A percentile compares a stretch with the other conserved stretches of the same genome.
Conservation (phyloP, 768 basidiomycete species). For the Pleurotus djamor region DNA sequence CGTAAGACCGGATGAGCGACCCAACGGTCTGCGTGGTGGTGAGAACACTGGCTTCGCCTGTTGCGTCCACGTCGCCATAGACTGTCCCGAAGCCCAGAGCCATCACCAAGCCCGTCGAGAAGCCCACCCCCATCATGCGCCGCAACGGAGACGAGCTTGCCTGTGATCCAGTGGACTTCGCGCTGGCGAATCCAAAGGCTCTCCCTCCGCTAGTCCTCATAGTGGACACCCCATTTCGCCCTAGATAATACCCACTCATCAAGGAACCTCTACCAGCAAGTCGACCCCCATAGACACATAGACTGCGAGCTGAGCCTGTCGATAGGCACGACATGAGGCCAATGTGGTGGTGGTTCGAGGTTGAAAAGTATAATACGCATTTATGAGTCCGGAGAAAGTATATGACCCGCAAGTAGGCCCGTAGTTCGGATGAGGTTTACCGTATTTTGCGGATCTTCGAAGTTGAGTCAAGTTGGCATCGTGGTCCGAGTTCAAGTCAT, state of each 20-base stretch:
- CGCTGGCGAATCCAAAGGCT: background rate
- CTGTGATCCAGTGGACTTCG: background rate
- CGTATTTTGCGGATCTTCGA: background rate
- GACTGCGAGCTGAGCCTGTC: background rate
- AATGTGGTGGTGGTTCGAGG: background rate
- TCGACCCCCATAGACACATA: background rate
- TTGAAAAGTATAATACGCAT: background rate
- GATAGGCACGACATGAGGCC: background rate
- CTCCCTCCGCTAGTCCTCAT: background rate
- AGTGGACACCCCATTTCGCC: too few relatives aligned
- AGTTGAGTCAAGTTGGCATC: background rate
- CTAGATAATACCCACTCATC: too few relatives aligned
- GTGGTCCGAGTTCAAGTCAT: background rate
- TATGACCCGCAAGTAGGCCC: background rate
- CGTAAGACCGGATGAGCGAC: constrained; percentile 57
- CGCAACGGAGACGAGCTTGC: background rate
- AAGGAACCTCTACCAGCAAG: too few relatives aligned
- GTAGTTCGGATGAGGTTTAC: background rate
- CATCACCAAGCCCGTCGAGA: background rate
- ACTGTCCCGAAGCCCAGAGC: background rate
- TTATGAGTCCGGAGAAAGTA: too few relatives aligned
- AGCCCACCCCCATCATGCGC: background rate
- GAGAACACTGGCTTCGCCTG: background rate
- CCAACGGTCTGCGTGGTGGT: background rate
- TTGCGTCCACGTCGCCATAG: background rate